Percentiles rank a stretch among this genome's conserved stretches.
Evolutionary conservation across 176 grass and related monocot species (phyloP).

Genomic region (Ananas comosus): DNA sequence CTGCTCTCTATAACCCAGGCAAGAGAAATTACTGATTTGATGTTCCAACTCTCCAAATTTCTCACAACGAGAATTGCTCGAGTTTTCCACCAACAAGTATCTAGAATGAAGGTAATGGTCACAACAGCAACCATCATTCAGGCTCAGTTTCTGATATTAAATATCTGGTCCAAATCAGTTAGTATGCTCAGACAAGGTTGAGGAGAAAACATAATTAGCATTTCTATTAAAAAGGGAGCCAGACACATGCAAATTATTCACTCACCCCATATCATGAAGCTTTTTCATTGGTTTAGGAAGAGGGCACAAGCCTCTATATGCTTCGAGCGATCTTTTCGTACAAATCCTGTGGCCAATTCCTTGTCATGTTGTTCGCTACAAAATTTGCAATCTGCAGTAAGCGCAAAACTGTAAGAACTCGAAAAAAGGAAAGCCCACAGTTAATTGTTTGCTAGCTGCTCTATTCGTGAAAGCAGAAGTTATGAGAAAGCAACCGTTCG

Average conservation of each 20-base stretch:
- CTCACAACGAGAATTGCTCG: neutral
- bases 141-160: neutral
- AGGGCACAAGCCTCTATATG: constrained; percentile 36
- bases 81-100: neutral
- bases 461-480: too few species aligned
- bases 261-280: neutral
- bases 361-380: constrained; percentile 80
- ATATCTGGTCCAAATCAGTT: neutral
- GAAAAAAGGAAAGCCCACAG: too few species aligned
- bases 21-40: too few species aligned
- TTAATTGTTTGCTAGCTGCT: too few species aligned
- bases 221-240: neutral
- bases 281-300: constrained; percentile 13
- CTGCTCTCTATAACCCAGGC: too few species aligned
- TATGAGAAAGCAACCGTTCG: too few species aligned
- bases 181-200: neutral
- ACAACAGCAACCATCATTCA: neutral
- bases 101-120: neutral
- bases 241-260: neutral
- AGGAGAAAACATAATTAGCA: neutral
- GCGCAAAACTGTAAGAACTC: too few species aligned
- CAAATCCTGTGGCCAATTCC: constrained; percentile 94
- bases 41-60: neutral
- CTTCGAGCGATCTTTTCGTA: constrained; percentile 79
- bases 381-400: constrained; percentile 68